These are phyloP conservation scores for Jamesozyma jinghongensis DNA, from an alignment of 805 yeast genomes.

Conservation along the genomic window DNA sequence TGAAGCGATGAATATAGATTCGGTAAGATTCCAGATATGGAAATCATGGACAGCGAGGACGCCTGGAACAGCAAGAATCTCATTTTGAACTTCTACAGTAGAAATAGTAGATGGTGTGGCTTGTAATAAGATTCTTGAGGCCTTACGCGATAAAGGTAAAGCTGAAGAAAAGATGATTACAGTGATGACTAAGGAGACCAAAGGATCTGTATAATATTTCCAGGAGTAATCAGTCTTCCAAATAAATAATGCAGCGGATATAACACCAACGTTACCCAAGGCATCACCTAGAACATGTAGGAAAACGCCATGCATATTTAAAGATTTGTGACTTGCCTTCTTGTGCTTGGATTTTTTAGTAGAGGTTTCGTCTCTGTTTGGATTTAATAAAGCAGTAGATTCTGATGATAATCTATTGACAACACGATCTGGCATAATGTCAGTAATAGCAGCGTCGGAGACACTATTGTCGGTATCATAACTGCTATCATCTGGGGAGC, in stretches of 20 bases:
- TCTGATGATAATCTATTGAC: slow-evolving; percentile 29
- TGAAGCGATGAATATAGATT: slow-evolving; percentile 77
- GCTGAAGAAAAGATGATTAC: slow-evolving; percentile 85
- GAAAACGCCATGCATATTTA: slow-evolving; percentile 96
- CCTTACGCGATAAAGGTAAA: slow-evolving; percentile 73
- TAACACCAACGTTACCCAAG: slow-evolving; percentile 89
- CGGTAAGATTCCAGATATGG: slow-evolving; percentile 94
- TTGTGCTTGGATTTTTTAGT: background rate
- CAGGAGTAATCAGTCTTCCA: slow-evolving; percentile 90
- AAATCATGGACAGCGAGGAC: slow-evolving; percentile 86
- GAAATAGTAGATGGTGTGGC: slow-evolving; percentile 85
- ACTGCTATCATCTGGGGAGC: background rate
- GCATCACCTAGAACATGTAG: slow-evolving; percentile 95
- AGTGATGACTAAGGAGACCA: slow-evolving; percentile 77
- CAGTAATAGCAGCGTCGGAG: slow-evolving; percentile 8
- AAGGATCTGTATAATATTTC: slow-evolving; percentile 80
- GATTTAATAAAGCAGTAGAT: slow-evolving; percentile 26
- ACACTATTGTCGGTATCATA: background rate
- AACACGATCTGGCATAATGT: slow-evolving; percentile 22
- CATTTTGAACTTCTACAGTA: slow-evolving; percentile 61
- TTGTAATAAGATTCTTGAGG: slow-evolving; percentile 81
- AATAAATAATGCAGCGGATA: slow-evolving; percentile 76
- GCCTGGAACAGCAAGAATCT: slow-evolving; percentile 57
- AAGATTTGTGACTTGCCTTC: slow-evolving; percentile 38
- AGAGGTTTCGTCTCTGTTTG: slow-evolving; percentile 1